Conservation (phyloP, 202 grass and related monocot genomes). For the Cymbopogon flexuosus region DNA sequence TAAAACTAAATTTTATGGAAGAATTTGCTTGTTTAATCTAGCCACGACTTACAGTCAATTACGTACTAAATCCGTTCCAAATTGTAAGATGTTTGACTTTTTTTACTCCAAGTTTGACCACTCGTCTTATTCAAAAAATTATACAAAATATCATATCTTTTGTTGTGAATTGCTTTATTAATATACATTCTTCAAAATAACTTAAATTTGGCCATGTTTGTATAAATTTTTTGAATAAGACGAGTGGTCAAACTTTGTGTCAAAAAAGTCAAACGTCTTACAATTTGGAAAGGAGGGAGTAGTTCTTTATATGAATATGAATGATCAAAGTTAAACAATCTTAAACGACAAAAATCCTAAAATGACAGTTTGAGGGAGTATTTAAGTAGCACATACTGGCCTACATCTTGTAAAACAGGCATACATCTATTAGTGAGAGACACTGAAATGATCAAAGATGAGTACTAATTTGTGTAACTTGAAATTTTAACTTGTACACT, state of each 20-base stretch:
- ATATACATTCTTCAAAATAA: no score
- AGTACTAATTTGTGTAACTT: conserved; percentile 4
- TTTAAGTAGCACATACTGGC: background rate
- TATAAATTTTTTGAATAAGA: no score
- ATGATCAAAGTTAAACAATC: background rate
- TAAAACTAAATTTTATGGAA: background rate
- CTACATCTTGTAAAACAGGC: background rate
- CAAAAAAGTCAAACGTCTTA: no score
- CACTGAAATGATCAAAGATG: conserved; percentile 25
- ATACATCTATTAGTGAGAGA: conserved; percentile 7
- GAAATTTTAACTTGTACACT: conserved; percentile 1
- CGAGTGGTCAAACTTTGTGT: no score
- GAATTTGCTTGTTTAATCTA: background rate
- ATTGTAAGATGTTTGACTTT: no score
- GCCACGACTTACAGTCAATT: background rate
- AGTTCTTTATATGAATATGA: background rate
- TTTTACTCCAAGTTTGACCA: no score
- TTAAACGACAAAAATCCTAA: background rate
- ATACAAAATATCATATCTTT: no score
- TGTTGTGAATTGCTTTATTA: no score
- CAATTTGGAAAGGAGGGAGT: no score
- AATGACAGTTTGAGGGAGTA: background rate
- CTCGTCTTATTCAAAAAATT: no score
- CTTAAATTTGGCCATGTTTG: no score
- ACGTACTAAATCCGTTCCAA: no score